Conservation (phyloP, 192 early-diverging fungal genomes). For the Coemansia sp. region DNA sequence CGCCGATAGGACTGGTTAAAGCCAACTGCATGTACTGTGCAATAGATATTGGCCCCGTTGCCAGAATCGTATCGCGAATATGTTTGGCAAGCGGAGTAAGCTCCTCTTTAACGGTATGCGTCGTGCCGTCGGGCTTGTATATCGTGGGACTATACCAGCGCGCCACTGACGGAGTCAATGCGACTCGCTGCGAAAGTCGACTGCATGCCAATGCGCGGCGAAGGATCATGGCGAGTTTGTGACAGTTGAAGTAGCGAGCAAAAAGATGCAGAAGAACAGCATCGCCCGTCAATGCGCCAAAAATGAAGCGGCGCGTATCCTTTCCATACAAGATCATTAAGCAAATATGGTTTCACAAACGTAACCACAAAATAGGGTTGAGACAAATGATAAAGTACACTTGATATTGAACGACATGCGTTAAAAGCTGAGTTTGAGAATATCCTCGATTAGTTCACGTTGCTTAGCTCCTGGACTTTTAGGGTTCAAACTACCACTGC, state of each 20-base stretch:
- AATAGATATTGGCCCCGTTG: conserved; percentile 74
- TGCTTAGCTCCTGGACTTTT: neutral
- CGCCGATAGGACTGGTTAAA: conserved; percentile 82
- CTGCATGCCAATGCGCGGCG: neutral
- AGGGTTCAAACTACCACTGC: too few species aligned
- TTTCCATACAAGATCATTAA: neutral
- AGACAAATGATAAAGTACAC: neutral
- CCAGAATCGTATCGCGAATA: conserved; percentile 57
- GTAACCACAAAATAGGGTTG: too few species aligned
- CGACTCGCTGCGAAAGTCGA: neutral
- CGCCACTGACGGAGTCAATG: neutral
- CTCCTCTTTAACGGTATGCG: conserved; percentile 50
- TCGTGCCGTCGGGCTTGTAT: conserved; percentile 13
- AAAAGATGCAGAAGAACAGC: neutral
- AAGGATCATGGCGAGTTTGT: neutral
- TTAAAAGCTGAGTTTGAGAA: conserved; percentile 29
- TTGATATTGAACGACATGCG: neutral
- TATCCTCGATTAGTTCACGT: conserved; percentile 38
- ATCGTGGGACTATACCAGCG: conserved; percentile 17
- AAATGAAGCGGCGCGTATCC: neutral
- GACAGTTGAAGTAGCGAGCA: neutral
- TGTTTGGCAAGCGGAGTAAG: conserved; percentile 61
- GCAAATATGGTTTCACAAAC: neutral
- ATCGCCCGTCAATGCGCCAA: neutral
- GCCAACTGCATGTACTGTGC: conserved; percentile 88